These are phyloP conservation scores for Phaseolus coccineus DNA, from an alignment of 331 rosid species.

Conservation along the genomic window DNA sequence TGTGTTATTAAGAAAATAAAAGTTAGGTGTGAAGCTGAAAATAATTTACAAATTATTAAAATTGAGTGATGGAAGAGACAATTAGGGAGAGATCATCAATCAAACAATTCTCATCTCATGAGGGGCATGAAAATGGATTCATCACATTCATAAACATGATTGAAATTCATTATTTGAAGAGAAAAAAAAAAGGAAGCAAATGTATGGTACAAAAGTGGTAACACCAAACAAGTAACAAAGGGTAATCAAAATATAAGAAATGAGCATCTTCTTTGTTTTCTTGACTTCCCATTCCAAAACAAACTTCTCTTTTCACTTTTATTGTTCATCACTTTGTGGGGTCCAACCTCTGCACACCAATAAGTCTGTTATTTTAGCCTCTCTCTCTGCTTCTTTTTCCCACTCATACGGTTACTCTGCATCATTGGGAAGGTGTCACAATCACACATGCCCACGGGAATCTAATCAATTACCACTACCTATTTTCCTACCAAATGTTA, in stretches of 20 bases:
- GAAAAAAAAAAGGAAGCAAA: too few relatives aligned
- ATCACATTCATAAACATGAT: neutral
- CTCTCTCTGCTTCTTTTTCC: neutral
- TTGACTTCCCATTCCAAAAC: constrained; percentile 21
- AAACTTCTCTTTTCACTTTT: constrained; percentile 25
- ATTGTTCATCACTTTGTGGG: constrained; percentile 34
- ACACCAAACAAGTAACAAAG: neutral
- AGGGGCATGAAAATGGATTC: neutral
- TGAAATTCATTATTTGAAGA: too few relatives aligned
- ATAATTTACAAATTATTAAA: too few relatives aligned
- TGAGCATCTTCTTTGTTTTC: constrained; percentile 10
- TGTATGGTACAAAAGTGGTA: neutral
- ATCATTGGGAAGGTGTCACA: neutral
- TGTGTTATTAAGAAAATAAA: too few relatives aligned
- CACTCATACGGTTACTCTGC: constrained; percentile 32
- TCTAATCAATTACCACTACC: constrained; percentile 26
- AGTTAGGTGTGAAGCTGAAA: too few relatives aligned
- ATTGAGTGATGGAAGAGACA: too few relatives aligned
- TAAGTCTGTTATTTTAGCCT: constrained; percentile 18
- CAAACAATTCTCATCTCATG: too few relatives aligned
- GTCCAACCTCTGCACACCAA: constrained; percentile 1
- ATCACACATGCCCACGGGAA: constrained; percentile 32
- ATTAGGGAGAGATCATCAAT: too few relatives aligned
- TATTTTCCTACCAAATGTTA: neutral
- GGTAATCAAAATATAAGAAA: neutral